A percentile compares a stretch with the other conserved stretches of the same genome.
Evolutionary conservation across 805 yeast genomes (phyloP).

Genomic region (Cyberlindnera amylophila): DNA sequence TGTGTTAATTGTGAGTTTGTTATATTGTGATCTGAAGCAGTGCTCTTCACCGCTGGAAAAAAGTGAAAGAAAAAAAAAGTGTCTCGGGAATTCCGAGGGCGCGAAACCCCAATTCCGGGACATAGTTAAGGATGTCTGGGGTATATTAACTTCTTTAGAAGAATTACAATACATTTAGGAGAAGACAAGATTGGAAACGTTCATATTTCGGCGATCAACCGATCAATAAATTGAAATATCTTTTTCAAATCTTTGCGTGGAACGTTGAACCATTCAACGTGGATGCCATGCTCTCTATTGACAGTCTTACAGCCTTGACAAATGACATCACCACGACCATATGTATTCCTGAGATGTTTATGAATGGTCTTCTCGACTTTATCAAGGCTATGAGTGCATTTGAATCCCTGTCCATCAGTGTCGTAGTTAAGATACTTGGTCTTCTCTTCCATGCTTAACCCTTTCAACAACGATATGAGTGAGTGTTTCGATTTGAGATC

Average conservation of each 20-base stretch:
- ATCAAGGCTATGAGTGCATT: constrained; percentile 9
- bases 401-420: constrained; percentile 15
- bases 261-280: constrained; percentile 27
- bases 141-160: too few species aligned
- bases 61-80: constrained; percentile 1
- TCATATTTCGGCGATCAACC: constrained; percentile 2
- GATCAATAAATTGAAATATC: constrained; percentile 18
- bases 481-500: constrained; percentile 1
- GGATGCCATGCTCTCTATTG: constrained; percentile 16
- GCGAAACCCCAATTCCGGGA: constrained; percentile 1
- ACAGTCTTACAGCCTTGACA: constrained; percentile 23
- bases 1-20: too few species aligned
- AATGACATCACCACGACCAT: constrained; percentile 23
- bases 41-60: not conserved
- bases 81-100: not conserved
- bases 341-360: constrained; percentile 9
- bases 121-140: not conserved
- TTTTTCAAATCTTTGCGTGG: constrained; percentile 14
- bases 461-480: constrained; percentile 5
- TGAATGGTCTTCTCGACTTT: constrained; percentile 22
- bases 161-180: too few species aligned
- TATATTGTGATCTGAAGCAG: not conserved
- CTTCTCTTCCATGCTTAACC: constrained; percentile 5
- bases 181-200: too few species aligned
- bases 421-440: constrained; percentile 6